phyloP scores from a whole-genome alignment of 2,329 filamentous ascomycete genomes.

The Pestalotiopsis sp. region DNA sequence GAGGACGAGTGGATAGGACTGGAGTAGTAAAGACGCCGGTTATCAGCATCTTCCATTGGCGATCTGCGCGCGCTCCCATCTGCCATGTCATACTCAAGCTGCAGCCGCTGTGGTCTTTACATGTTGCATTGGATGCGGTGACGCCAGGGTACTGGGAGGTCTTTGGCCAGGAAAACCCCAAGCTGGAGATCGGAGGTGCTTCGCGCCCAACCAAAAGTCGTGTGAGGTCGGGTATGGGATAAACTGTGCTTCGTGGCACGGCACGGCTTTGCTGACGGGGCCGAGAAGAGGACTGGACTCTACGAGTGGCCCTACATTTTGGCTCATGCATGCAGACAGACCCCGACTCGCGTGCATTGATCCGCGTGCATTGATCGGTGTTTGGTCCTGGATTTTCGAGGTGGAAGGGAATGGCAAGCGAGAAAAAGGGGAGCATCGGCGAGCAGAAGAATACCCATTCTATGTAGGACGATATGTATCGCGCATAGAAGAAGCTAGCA shows the following conservation, averaged over 20 bases:
- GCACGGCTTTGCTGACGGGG: neutral
- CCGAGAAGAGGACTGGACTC: neutral
- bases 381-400: neutral
- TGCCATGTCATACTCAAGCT: neutral
- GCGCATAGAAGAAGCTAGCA: neutral
- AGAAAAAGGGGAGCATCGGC: neutral
- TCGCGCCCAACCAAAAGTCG: neutral
- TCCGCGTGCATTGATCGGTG: neutral
- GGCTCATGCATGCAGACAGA: neutral
- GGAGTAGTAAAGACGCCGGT: constrained; percentile 20
- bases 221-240: neutral
- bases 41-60: neutral
- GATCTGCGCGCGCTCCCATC: neutral
- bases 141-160: neutral
- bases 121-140: neutral
- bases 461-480: neutral
- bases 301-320: neutral
- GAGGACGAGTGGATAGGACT: constrained; percentile 34
- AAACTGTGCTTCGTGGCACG: neutral
- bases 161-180: neutral
- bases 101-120: neutral
- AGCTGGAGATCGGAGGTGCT: neutral
- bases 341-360: neutral
- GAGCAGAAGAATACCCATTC: neutral
- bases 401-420: neutral